Conservation (phyloP, 2,329 filamentous ascomycete genomes). For the Fusarium irregulare region DNA sequence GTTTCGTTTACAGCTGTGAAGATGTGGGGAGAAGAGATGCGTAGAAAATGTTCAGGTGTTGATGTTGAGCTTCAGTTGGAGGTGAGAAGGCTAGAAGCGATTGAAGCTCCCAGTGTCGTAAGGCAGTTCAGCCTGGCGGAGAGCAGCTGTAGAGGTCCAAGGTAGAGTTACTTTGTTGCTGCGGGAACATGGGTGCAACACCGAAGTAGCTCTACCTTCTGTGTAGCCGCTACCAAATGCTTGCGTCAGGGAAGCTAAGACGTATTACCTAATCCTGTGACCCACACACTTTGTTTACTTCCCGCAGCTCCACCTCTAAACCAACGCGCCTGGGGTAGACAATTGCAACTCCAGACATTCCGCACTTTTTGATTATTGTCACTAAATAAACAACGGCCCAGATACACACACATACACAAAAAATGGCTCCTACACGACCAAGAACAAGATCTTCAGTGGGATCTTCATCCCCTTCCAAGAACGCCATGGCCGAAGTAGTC, state of each 20-base stretch:
- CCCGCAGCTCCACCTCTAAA: conserved; percentile 38
- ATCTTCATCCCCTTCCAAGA: conserved; percentile 27
- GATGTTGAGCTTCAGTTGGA: conserved; percentile 41
- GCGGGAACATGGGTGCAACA: not conserved
- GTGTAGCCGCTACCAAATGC: conserved; percentile 11
- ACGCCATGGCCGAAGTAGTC: conserved; percentile 41
- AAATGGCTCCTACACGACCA: conserved; percentile 62
- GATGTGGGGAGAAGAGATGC: conserved; percentile 3
- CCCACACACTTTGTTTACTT: conserved; percentile 47
- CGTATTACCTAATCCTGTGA: conserved; percentile 44
- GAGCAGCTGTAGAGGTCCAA: conserved; percentile 33
- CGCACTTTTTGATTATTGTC: conserved; percentile 15
- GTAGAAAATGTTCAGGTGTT: conserved; percentile 16
- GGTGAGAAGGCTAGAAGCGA: conserved; percentile 45
- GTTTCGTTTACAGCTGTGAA: conserved; percentile 5
- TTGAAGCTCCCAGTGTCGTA: conserved; percentile 53
- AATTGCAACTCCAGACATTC: conserved; percentile 27
- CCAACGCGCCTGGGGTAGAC: conserved; percentile 40
- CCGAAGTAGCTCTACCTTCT: conserved; percentile 38
- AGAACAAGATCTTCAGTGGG: conserved; percentile 49
- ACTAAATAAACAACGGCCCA: conserved; percentile 25
- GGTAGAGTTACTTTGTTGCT: conserved; percentile 42
- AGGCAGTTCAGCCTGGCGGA: conserved; percentile 60
- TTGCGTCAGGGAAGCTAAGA: conserved; percentile 40
- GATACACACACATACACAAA: conserved; percentile 22